Evolutionary conservation across 2,329 filamentous ascomycete genomes (phyloP), one percentile per base, ranked within the genome.

Genomic region (Fusarium sp.): DNA sequence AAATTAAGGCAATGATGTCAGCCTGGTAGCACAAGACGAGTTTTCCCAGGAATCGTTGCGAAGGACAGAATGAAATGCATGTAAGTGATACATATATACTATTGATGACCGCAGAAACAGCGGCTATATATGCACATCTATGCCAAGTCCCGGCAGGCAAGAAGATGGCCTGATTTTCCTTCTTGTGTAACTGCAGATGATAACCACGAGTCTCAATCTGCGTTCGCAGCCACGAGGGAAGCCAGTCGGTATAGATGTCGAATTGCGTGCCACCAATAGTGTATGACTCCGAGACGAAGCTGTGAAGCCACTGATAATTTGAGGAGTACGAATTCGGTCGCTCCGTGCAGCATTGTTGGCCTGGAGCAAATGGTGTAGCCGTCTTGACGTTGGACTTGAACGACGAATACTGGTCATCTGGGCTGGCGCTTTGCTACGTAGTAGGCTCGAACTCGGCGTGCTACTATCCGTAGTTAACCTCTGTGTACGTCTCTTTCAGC

Each of bases 321-420:
- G 30, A 8, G 8, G 8, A 8, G 9, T 30, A 30, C 30, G 30
- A 30, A 11, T 11, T 11, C 8, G 10, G 30, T 30, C 10, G 8
- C 41, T 15, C n/a, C 26, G n/a, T 45, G 12, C 8, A 10, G 6
- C 1, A 8, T 11, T 31, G 11, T 18, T 20, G 34, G 4, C 34
- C 13, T 0, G 8, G 12, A 3, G 3, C 18, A 13, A 1, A 18
- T 18, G 20, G 10, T 26, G 3, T 15, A 18, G 8, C 23, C 3
- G 15, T 12, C 20, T 13, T 33, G 6, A 33, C n/a, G 31, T 15
- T 47, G 6, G 3, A 10, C 0, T 49, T 49, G 20, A 18, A 37
- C 12, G 23, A 28, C 12, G 11, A 12, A 18, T 12, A 13, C 9
- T 12, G 13, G 23, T 51, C 47, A 51, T 18, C 23, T 51, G 47